Base-by-base conservation (phyloP, 2,329 filamentous ascomycete genomes). In the Knufia fluminis region DNA sequence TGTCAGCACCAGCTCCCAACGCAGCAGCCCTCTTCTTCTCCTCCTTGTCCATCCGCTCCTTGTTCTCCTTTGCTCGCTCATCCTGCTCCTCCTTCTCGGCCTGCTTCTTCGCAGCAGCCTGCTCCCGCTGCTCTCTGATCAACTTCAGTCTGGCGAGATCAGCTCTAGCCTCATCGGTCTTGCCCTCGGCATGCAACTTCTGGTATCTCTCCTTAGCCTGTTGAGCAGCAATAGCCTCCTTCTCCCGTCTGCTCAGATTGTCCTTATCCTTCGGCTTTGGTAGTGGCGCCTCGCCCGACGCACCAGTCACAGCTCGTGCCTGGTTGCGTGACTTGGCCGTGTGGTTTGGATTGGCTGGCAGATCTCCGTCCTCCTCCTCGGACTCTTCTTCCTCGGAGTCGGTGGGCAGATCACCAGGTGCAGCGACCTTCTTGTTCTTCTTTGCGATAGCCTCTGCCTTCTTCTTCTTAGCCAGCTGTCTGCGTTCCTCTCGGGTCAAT, bases 131-230 rank as follows among this genome's bases (percentile, higher is more conserved):
- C 75, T 95, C 87, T 42, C 83, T 80, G 58, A 98, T 88, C 52
- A 91, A 65, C 66, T 75, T 81, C 62, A 98, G 71, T 49, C 92
- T 79, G 52, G 88, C 91, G 59, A 97, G 64, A 68, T 98, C 92
- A 3, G 86, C 83, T 66, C 87, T 85, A 42, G 91, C 90, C 75
- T 96, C 86, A 53, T 98, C 92, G 39, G 92, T 97, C 80, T 97
- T 97, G 62, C 91, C 91, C 63, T 89, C 85, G 50, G 89, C 86
- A 62, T 96, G 91, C 60, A 96, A 68, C 71, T 94, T 94, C 74
- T 88, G 79, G 64, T 95, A 96, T 58, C 82, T 78, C 73, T 95
- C 90, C 67, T 89, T 90, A 24, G 87, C 88, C 65, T 91, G 85
- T 55, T 85, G 83, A 1, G 90, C 90, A 70, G 95, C 85, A 28